A percentile compares a stretch with the other conserved stretches of the same genome.
These are phyloP conservation scores for Herpetomonas samuelpessoai DNA, from an alignment of 208 protist genomes.

Conservation along the genomic window DNA sequence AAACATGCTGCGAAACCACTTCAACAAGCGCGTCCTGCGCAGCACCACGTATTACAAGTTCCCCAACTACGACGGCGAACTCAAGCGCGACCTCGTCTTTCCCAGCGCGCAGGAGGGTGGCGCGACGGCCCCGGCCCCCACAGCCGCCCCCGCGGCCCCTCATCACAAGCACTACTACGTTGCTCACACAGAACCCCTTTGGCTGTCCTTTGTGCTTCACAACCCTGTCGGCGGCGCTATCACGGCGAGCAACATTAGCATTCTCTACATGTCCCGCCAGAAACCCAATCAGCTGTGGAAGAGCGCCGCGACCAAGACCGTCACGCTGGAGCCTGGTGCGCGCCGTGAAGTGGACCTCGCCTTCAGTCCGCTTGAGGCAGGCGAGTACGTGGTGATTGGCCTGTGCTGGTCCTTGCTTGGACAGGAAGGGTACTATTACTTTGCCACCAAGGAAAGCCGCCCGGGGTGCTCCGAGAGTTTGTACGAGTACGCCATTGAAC, in stretches of 20 bases:
- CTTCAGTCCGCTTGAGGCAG: constrained; percentile 57
- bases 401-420: constrained; percentile 61
- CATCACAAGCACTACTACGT: constrained; percentile 26
- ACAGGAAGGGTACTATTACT: constrained; percentile 83
- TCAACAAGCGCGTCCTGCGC: constrained; percentile 14
- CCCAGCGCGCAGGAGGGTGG: not conserved
- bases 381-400: constrained; percentile 71
- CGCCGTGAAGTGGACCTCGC: constrained; percentile 35
- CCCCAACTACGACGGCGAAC: constrained; percentile 13
- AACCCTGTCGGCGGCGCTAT: constrained; percentile 61
- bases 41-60: constrained; percentile 14
- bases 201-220: constrained; percentile 51
- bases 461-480: constrained; percentile 36
- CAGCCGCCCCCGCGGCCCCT: not conserved
- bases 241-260: constrained; percentile 38
- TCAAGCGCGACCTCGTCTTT: constrained; percentile 5
- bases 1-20: constrained; percentile 26
- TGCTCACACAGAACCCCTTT: constrained; percentile 55
- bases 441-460: constrained; percentile 50
- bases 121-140: not conserved
- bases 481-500: constrained; percentile 73
- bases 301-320: constrained; percentile 52
- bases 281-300: constrained; percentile 69
- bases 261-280: constrained; percentile 54
- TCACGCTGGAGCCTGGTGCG: constrained; percentile 31